Evolutionary conservation across 352 stramenopile genomes (phyloP), one percentile per base, ranked within the genome.

Genomic region (Globisporangium megalacanthum): DNA sequence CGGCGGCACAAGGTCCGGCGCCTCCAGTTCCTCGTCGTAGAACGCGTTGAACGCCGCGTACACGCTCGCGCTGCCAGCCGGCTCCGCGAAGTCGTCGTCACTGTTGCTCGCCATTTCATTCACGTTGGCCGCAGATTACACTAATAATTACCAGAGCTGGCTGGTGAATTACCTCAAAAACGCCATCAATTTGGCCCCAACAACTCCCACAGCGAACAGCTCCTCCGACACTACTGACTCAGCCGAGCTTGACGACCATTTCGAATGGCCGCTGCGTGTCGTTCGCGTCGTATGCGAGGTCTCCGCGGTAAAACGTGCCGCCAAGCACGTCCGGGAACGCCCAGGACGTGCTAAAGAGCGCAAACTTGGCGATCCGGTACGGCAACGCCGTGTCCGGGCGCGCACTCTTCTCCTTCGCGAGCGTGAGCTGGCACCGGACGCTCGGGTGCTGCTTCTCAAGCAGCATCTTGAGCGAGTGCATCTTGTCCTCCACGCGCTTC

Each of bases 271-370:
- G 35, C 11, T 45, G 6, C 7, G 29, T 11, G 35, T 29, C 25
- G 25, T 41, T 54, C n/a, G 54, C 4, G 36, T 66, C 45, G 33
- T 61, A 64, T 10, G 52, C 49, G 45, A 79, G 71, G 41, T 79
- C 71, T 48, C 71, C 71, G 3, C 69, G 64, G 50, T 64, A 79
- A 51, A 79, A 79, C 48, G 69, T 79, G 50, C 71, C 63, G n/a
- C 70, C 68, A 29, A 65, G 56, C 31, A 63, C 60, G 37, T 73
- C 69, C 7, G 70, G 71, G 49, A 69, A 77, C 29, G 65, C 57
- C 71, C 71, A 79, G 20, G 57, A 52, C 4, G 60, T 68, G 14
- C 62, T 79, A 57, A 79, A 79, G 15, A 79, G 20, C 0, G 71
- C 63, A 31, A 79, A 75, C 56, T 77, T 79, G 33, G 64, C 67